Base-by-base conservation (phyloP, 306 rosid species). In the Inga leiocalycina region DNA sequence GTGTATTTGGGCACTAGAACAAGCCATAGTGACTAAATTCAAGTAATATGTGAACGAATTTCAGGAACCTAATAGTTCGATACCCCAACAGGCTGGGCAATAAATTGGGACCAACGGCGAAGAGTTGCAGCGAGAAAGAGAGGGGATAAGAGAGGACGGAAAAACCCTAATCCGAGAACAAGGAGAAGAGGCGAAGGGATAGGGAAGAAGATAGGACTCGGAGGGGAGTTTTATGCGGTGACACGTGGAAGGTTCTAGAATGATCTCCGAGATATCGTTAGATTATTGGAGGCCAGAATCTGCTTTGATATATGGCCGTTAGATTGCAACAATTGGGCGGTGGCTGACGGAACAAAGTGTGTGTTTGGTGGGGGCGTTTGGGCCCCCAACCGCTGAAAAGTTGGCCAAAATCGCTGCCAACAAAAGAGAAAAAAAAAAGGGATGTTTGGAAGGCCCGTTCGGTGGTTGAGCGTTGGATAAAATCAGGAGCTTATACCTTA, bases 1-100 rank as follows among this genome's bases (percentile, higher is more conserved):
- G 67, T 93, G 95, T 37, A 95, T 91, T 85, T 92, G 98, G 14
- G 98, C 91, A 24, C 88, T 83, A 1, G 94, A 88, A n/a, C 88
- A 83, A 74, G 97, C 92, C 98, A 92, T 89, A 30, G 10, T 22
- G 43, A 12, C 1, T 10, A 45, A 69, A 45, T 46, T 72, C 13
- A 13, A 45, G 13, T 2, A 46, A 13, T 5, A 10, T 1, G 0
- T 11, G 15, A 62, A 2, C 2, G 19, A 80, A 43, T 52, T n/a
- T 12, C 10, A 19, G 39, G 30, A 57, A n/a, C 41, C 16, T 4
- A 11, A 30, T 2, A 34, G 51, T 59, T 41, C 39, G 12, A 5
- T 4, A 35, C 4, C 15, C 15, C 56, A 41, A 41, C 30, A n/a
- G 56, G 5, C 13, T 6, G 52, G 22, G 30, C 5, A 10, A 5